A percentile compares a stretch with the other conserved stretches of the same genome.
Evolutionary conservation across 83 land plant genomes (phyloP).

Genomic region (Larix sibirica): DNA sequence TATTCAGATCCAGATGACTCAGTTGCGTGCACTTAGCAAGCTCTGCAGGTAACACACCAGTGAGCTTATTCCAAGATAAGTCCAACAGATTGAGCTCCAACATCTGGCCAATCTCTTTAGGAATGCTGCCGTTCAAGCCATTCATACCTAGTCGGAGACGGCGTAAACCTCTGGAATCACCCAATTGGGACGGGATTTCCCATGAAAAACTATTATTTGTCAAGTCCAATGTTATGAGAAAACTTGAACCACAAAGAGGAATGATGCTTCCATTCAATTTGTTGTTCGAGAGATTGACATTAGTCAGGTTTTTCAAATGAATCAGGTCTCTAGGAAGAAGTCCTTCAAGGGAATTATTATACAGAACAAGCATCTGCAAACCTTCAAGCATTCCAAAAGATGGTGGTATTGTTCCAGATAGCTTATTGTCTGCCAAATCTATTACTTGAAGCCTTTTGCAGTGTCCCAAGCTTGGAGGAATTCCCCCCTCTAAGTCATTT

Average conservation of each 20-base stretch:
- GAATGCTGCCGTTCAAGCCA: constrained; percentile 47
- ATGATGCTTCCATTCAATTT: constrained; percentile 49
- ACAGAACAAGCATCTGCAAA: constrained; percentile 46
- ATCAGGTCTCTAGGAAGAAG: constrained; percentile 55
- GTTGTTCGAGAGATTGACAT: constrained; percentile 69
- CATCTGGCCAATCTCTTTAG: constrained; percentile 44
- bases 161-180: constrained; percentile 33
- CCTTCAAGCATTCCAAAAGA: constrained; percentile 43
- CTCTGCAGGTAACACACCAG: constrained; percentile 27
- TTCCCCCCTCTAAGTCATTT: constrained; percentile 57
- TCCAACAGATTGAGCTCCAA: constrained; percentile 47
- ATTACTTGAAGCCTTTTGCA: constrained; percentile 52
- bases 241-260: constrained; percentile 42
- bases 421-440: constrained; percentile 57
- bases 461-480: constrained; percentile 70
- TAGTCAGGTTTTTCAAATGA: constrained; percentile 45
- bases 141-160: constrained; percentile 69
- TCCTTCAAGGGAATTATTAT: constrained; percentile 76
- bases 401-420: constrained; percentile 55
- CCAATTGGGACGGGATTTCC: constrained; percentile 45
- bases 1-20: constrained; percentile 44
- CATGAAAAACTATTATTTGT: constrained; percentile 75
- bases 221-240: constrained; percentile 50
- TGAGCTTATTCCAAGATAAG: constrained; percentile 48
- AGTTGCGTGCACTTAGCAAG: constrained; percentile 44